Evolutionary conservation across 2,329 filamentous ascomycete genomes (phyloP).

Genomic region (Claviceps sp.): DNA sequence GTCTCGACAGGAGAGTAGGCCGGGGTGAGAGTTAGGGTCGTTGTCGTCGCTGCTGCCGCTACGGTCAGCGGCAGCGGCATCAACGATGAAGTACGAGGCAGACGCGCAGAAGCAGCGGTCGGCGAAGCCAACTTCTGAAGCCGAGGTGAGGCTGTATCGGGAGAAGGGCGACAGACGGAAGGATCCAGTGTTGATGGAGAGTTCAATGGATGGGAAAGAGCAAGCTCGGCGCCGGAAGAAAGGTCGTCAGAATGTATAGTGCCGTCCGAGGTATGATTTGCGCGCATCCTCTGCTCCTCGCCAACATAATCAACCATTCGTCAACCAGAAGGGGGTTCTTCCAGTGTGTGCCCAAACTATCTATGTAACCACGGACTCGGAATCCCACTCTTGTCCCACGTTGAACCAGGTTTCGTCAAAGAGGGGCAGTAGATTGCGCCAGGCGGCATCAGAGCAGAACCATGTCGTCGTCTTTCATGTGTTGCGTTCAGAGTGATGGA

Average conservation of each 20-base stretch:
- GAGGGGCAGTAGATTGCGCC: neutral
- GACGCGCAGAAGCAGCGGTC: conserved; percentile 18
- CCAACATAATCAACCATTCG: neutral
- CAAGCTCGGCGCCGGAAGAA: neutral
- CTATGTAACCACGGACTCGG: neutral
- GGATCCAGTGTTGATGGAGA: conserved; percentile 1
- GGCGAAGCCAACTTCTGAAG: conserved; percentile 15
- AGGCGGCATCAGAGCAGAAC: neutral
- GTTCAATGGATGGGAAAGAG: neutral
- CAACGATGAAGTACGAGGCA: conserved; percentile 30
- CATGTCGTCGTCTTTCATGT: neutral
- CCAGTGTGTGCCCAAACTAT: conserved; percentile 1
- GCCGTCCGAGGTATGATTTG: neutral
- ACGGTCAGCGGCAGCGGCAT: conserved; percentile 19
- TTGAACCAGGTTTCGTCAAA: neutral
- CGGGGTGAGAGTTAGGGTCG: conserved; percentile 3
- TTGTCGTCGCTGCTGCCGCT: conserved; percentile 9
- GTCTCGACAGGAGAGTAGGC: conserved; percentile 2
- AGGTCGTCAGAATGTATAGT: neutral
- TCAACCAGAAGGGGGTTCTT: neutral
- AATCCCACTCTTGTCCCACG: neutral
- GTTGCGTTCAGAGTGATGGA: neutral
- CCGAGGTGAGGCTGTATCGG: conserved; percentile 8
- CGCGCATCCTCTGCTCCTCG: conserved; percentile 1
- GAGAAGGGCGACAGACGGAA: neutral